Conservation (phyloP, 108 stramenopile species). For the Epipyxis sp. region DNA sequence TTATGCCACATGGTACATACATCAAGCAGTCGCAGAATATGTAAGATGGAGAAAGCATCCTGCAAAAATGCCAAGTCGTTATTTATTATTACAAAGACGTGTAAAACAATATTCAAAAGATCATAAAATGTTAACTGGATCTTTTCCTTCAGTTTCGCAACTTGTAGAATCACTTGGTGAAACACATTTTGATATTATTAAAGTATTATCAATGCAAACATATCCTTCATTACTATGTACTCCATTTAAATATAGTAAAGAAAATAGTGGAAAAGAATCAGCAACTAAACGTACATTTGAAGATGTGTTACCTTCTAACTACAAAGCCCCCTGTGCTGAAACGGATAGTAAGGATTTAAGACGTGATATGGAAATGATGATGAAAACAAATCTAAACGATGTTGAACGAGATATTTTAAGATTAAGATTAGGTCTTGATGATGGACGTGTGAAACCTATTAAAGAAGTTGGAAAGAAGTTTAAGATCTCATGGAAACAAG, state of each 20-base stretch:
- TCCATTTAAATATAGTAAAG: neutral
- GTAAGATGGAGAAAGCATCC: neutral
- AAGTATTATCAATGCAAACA: neutral
- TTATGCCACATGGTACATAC: neutral
- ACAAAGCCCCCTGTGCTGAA: neutral
- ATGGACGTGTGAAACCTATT: neutral
- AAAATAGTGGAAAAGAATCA: neutral
- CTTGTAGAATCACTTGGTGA: neutral
- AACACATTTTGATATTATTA: neutral
- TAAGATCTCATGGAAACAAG: conserved; percentile 1
- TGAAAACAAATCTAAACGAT: neutral
- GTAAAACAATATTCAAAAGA: neutral
- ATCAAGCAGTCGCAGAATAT: neutral
- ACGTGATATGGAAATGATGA: neutral
- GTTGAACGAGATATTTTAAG: neutral
- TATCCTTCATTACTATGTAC: neutral
- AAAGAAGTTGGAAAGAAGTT: neutral
- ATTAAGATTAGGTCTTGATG: neutral
- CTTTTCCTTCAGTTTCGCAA: neutral
- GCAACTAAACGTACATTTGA: neutral
- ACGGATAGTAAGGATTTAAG: neutral
- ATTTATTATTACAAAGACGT: neutral
- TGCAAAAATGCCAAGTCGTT: neutral
- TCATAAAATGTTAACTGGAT: neutral
- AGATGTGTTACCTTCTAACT: neutral